Conservation (phyloP, 1,284 basidiomycete genomes). For the Jaminaea rosea region DNA sequence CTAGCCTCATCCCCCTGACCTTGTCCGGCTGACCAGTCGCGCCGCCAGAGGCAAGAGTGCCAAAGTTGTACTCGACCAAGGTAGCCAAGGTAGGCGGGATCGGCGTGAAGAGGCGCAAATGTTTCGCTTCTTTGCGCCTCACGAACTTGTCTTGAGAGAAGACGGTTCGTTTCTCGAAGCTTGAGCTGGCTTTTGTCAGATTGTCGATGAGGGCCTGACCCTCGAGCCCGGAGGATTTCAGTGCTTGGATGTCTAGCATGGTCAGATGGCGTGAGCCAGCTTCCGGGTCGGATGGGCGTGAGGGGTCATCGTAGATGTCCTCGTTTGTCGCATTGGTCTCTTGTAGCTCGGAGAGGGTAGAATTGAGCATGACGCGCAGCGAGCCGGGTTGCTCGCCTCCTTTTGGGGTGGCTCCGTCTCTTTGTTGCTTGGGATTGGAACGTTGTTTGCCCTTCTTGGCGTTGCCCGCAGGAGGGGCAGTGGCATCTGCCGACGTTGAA, state of each 20-base stretch:
- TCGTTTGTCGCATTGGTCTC: constrained; percentile 46
- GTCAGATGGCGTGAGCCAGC: no score
- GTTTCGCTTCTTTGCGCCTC: constrained; percentile 50
- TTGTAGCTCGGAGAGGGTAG: constrained; percentile 24
- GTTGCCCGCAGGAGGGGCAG: not conserved
- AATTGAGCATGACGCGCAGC: constrained; percentile 18
- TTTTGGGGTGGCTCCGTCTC: constrained; percentile 1
- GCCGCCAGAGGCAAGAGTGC: no score
- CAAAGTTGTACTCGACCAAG: constrained; percentile 6
- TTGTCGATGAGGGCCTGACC: constrained; percentile 41
- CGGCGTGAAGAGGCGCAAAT: constrained; percentile 76
- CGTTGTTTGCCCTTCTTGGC: no score
- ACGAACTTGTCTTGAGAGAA: constrained; percentile 43
- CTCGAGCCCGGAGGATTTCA: constrained; percentile 39
- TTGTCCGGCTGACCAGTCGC: constrained; percentile 58
- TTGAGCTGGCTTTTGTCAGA: constrained; percentile 26
- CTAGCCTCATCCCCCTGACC: constrained; percentile 74
- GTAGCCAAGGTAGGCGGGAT: constrained; percentile 46
- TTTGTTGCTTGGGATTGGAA: not conserved
- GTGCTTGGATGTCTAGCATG: constrained; percentile 42
- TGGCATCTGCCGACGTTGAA: no score
- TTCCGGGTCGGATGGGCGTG: no score
- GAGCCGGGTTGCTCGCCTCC: constrained; percentile 9
- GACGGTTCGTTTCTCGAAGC: constrained; percentile 35
- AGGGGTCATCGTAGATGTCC: constrained; percentile 43